Evolutionary conservation across 306 rosid species (phyloP).

Genomic region (Echinosophora koreensis): DNA sequence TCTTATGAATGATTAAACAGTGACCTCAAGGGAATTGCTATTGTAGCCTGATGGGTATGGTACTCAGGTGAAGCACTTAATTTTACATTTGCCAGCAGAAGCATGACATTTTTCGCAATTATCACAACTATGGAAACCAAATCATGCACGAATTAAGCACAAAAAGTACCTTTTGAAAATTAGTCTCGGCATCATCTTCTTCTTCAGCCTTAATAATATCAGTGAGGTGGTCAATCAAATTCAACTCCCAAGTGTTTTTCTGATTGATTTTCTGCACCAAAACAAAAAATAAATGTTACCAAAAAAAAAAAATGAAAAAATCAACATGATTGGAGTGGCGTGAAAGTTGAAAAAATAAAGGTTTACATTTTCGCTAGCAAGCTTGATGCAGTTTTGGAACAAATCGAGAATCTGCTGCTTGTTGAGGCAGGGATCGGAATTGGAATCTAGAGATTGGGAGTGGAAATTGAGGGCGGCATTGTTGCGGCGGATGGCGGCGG

Average conservation of each 20-base stretch:
- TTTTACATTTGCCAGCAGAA: too few species aligned
- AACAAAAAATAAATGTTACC: neutral
- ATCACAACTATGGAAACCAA: too few species aligned
- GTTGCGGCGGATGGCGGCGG: slow-evolving; percentile 83
- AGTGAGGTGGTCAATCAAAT: slow-evolving; percentile 88
- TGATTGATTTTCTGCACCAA: slow-evolving; percentile 93
- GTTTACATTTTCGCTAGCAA: slow-evolving; percentile 91
- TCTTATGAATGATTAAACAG: slow-evolving; percentile 25
- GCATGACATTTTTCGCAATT: too few species aligned
- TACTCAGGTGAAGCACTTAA: neutral
- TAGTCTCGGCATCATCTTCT: slow-evolving; percentile 83
- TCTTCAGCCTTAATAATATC: slow-evolving; percentile 86
- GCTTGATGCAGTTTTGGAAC: slow-evolving; percentile 96
- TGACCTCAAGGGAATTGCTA: neutral
- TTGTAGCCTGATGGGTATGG: neutral
- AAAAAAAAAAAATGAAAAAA: neutral
- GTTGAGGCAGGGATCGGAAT: slow-evolving; percentile 64
- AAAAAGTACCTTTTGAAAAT: slow-evolving; percentile 85
- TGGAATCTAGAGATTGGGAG: slow-evolving; percentile 41
- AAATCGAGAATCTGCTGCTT: slow-evolving; percentile 87
- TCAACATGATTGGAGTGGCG: neutral
- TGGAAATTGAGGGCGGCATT: slow-evolving; percentile 47
- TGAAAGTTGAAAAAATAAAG: neutral
- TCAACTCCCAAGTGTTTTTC: slow-evolving; percentile 95
- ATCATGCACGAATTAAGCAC: slow-evolving; percentile 11